A percentile compares a stretch with the other conserved stretches of the same genome.
Conservation (phyloP, 164 flowering plant genomes). For the Magnolia changhungtana region DNA sequence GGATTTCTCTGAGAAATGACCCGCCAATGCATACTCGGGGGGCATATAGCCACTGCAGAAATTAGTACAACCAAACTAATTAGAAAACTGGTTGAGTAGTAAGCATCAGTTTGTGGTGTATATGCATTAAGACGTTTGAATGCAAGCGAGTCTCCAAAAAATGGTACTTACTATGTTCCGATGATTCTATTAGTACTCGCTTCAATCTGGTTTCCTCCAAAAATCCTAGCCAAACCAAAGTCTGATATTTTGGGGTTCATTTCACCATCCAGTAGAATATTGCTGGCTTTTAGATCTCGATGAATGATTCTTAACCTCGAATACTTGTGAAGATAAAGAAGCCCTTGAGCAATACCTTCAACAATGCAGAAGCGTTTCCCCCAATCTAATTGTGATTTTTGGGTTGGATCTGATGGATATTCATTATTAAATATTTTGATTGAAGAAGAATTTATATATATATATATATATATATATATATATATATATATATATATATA, state of each 20-base stretch:
- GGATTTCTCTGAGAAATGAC: neutral
- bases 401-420: neutral
- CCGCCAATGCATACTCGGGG: too few relatives aligned
- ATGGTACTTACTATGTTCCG: constrained; percentile 38
- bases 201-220: constrained; percentile 24
- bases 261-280: constrained; percentile 41
- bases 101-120: too few relatives aligned
- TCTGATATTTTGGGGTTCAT: constrained; percentile 50
- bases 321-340: constrained; percentile 58
- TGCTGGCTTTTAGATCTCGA: constrained; percentile 57
- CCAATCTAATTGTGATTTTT: constrained; percentile 16
- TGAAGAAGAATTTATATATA: too few relatives aligned
- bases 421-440: too few relatives aligned
- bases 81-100: too few relatives aligned
- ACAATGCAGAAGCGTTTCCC: constrained; percentile 25
- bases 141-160: neutral
- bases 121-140: too few relatives aligned
- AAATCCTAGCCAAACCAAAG: constrained; percentile 46
- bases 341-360: constrained; percentile 45
- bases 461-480: too few relatives aligned
- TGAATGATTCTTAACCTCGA: constrained; percentile 48
- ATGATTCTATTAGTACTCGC: constrained; percentile 22
- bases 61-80: too few relatives aligned
- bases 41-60: too few relatives aligned
- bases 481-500: too few relatives aligned